Evolutionary conservation across 2,329 filamentous ascomycete genomes (phyloP).

Genomic region (Arthrobotrys megalospora): DNA sequence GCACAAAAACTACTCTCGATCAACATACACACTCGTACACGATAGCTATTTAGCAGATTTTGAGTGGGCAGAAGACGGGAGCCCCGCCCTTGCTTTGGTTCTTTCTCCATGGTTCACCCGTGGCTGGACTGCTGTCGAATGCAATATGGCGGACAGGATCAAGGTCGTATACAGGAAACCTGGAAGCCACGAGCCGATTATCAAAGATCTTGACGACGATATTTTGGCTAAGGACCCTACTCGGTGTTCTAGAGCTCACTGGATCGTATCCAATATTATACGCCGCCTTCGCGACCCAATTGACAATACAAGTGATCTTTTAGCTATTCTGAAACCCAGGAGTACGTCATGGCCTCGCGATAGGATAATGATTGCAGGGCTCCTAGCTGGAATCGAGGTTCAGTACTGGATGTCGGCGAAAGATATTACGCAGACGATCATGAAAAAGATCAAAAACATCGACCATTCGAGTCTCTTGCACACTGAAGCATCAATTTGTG

Average conservation of each 20-base stretch:
- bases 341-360: slow-evolving; percentile 64
- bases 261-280: slow-evolving; percentile 49
- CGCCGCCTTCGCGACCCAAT: slow-evolving; percentile 42
- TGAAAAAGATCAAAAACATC: slow-evolving; percentile 21
- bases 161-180: slow-evolving; percentile 50
- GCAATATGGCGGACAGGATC: slow-evolving; percentile 61
- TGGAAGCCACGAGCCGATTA: slow-evolving; percentile 11
- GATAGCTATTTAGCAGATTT: slow-evolving; percentile 58
- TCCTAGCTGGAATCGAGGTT: slow-evolving; percentile 61
- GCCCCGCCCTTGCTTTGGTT: slow-evolving; percentile 62
- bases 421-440: slow-evolving; percentile 19
- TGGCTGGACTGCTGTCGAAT: slow-evolving; percentile 64
- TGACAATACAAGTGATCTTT: slow-evolving; percentile 60
- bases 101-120: slow-evolving; percentile 65
- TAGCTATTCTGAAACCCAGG: slow-evolving; percentile 62
- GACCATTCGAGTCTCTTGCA: slow-evolving; percentile 36
- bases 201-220: slow-evolving; percentile 61
- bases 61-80: slow-evolving; percentile 62
- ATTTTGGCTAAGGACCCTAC: slow-evolving; percentile 40
- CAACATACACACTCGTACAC: slow-evolving; percentile 62
- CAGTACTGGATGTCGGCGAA: slow-evolving; percentile 24
- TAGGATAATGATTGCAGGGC: slow-evolving; percentile 62
- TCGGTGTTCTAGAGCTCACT: slow-evolving; percentile 45
- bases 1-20: slow-evolving; percentile 64
- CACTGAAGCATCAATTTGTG: slow-evolving; percentile 18